phyloP scores from a whole-genome alignment of 1,139 yeast species.

The Blastobotrys arbuscula region DNA sequence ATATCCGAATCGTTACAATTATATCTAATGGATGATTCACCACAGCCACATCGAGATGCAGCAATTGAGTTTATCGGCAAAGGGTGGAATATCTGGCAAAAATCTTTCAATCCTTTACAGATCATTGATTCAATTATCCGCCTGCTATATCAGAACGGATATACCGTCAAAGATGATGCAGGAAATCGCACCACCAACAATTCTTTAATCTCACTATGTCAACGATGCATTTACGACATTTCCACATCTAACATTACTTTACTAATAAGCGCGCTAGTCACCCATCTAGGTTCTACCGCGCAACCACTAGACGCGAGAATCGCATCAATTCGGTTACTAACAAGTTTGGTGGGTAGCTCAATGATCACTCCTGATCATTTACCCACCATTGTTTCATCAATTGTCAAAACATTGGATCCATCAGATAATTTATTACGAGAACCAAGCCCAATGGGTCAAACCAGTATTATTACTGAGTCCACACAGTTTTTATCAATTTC shows the following conservation, averaged over 20 bases:
- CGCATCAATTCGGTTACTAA: constrained; percentile 22
- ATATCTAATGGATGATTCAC: constrained; percentile 19
- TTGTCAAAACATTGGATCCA: constrained; percentile 25
- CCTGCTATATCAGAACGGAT: constrained; percentile 21
- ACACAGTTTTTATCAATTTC: constrained; percentile 23
- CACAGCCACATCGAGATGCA: constrained; percentile 15
- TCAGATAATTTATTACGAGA: constrained; percentile 20
- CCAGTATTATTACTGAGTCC: constrained; percentile 25
- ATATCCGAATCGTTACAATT: constrained; percentile 24
- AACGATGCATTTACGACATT: constrained; percentile 23
- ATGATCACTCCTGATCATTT: constrained; percentile 15
- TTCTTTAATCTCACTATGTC: constrained; percentile 13
- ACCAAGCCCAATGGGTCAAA: constrained; percentile 19
- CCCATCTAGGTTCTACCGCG: constrained; percentile 20
- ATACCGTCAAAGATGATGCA: constrained; percentile 3
- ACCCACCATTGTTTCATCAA: constrained; percentile 23
- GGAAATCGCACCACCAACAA: background rate
- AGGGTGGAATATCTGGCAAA: constrained; percentile 27
- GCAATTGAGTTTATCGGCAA: constrained; percentile 27
- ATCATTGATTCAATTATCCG: constrained; percentile 22
- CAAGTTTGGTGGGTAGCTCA: constrained; percentile 17
- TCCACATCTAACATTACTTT: constrained; percentile 24
- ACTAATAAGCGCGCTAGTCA: constrained; percentile 23
- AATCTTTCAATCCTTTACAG: constrained; percentile 23
- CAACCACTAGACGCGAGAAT: constrained; percentile 21